phyloP scores from a whole-genome alignment of 75 land plant genomes.

The Picea sitchensis region DNA sequence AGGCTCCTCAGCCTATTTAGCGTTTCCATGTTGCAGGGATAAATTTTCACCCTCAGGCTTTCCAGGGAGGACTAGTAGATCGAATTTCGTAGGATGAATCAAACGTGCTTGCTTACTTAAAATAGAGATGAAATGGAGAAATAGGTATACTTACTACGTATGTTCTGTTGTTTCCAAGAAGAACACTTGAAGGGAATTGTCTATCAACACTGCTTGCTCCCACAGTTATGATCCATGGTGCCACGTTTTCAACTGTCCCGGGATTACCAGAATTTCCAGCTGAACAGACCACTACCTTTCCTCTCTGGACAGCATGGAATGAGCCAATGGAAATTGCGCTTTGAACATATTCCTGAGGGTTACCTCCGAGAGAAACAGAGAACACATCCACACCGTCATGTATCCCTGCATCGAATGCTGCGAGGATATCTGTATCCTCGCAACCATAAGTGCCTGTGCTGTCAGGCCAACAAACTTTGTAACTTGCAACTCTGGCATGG shows the following conservation, averaged over 20 bases:
- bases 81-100: too few relatives aligned
- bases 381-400: slow-evolving; percentile 66
- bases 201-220: slow-evolving; percentile 51
- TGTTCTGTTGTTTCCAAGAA: slow-evolving; percentile 23
- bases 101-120: background rate
- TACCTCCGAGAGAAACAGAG: slow-evolving; percentile 32
- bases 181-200: slow-evolving; percentile 8
- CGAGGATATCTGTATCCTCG: slow-evolving; percentile 50
- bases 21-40: too few relatives aligned
- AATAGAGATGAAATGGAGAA: background rate
- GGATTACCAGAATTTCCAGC: slow-evolving; percentile 42
- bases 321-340: slow-evolving; percentile 35
- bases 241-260: slow-evolving; percentile 22
- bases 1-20: too few relatives aligned
- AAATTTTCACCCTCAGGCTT: too few relatives aligned
- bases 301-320: slow-evolving; percentile 32
- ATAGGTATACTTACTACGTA: slow-evolving; percentile 9
- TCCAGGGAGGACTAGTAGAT: too few relatives aligned
- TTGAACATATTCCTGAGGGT: background rate
- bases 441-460: slow-evolving; percentile 22
- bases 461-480: slow-evolving; percentile 65
- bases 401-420: slow-evolving; percentile 67
- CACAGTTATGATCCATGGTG: slow-evolving; percentile 57
- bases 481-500: slow-evolving; percentile 44
- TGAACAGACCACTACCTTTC: slow-evolving; percentile 27